These are phyloP conservation scores for Jasminum sambac DNA, from an alignment of 257 asterid genomes.

Conservation along the genomic window DNA sequence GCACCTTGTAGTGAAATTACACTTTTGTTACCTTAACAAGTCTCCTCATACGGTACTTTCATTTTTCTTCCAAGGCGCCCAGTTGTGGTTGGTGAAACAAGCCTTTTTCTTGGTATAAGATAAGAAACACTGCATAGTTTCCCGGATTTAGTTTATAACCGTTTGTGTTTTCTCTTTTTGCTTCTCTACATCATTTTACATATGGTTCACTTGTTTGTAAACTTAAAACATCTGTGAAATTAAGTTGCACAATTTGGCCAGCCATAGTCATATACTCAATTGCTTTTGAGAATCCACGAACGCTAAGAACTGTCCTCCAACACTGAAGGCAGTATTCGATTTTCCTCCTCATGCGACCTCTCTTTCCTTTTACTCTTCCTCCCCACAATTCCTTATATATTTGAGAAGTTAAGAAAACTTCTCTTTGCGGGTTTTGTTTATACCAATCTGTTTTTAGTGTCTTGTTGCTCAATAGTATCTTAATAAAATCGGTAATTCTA, in stretches of 20 bases:
- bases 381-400: neutral
- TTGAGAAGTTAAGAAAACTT: neutral
- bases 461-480: neutral
- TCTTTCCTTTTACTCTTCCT: neutral
- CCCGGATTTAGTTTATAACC: neutral
- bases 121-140: neutral
- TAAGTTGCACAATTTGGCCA: neutral
- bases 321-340: slow-evolving; percentile 3
- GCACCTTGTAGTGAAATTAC: neutral
- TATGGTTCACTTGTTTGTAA: neutral
- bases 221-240: neutral
- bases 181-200: neutral
- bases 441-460: neutral
- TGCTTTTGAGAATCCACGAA: slow-evolving; percentile 7
- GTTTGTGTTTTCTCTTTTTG: neutral
- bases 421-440: neutral
- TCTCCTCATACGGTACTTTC: slow-evolving; percentile 15
- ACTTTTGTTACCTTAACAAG: slow-evolving; percentile 16
- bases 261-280: neutral
- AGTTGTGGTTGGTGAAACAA: neutral
- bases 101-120: slow-evolving; percentile 4
- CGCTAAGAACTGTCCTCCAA: neutral
- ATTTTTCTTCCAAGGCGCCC: neutral
- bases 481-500: neutral
- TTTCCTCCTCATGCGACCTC: slow-evolving; percentile 9